These are phyloP conservation scores for Penicillium sp. DNA, from an alignment of 2,329 filamentous ascomycete genomes.

Conservation along the genomic window DNA sequence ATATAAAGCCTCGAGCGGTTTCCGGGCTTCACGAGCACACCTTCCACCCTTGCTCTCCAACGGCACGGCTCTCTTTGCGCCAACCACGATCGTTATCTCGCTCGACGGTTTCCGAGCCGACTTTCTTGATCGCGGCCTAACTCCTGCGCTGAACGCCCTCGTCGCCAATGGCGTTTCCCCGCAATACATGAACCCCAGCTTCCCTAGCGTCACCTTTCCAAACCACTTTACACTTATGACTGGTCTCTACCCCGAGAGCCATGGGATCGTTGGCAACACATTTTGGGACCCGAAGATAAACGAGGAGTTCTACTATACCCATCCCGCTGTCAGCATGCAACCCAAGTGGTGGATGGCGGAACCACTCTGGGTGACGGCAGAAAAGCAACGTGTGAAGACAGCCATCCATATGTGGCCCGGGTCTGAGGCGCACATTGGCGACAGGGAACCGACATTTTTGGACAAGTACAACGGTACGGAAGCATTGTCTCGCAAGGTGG, in stretches of 20 bases:
- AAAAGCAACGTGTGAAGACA: constrained; percentile 65
- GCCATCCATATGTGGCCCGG: constrained; percentile 99
- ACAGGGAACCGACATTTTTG: constrained; percentile 66
- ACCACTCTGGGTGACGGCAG: constrained; percentile 87
- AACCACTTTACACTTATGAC: constrained; percentile 93
- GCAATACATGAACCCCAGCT: constrained; percentile 84
- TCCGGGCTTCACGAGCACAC: constrained; percentile 22
- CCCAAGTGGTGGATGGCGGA: constrained; percentile 92
- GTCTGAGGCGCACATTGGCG: constrained; percentile 73
- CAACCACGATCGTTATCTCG: constrained; percentile 87
- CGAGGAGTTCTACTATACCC: constrained; percentile 80
- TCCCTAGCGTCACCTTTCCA: constrained; percentile 92
- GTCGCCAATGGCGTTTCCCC: constrained; percentile 78
- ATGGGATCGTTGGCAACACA: constrained; percentile 85
- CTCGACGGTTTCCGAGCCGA: constrained; percentile 94
- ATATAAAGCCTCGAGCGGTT: constrained; percentile 46
- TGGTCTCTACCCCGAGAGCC: constrained; percentile 81
- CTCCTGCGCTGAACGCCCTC: constrained; percentile 70
- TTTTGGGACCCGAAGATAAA: constrained; percentile 78
- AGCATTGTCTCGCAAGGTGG: constrained; percentile 63
- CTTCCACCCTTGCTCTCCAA: constrained; percentile 49
- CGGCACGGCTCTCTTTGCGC: constrained; percentile 77
- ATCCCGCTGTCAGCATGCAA: constrained; percentile 65
- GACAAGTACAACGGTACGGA: constrained; percentile 80
- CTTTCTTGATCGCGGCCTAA: constrained; percentile 74